A percentile compares a stretch with the other conserved stretches of the same genome.
Evolutionary conservation across 371 early-diverging fungal species (phyloP).

Genomic region (Fennellomyces sp.): DNA sequence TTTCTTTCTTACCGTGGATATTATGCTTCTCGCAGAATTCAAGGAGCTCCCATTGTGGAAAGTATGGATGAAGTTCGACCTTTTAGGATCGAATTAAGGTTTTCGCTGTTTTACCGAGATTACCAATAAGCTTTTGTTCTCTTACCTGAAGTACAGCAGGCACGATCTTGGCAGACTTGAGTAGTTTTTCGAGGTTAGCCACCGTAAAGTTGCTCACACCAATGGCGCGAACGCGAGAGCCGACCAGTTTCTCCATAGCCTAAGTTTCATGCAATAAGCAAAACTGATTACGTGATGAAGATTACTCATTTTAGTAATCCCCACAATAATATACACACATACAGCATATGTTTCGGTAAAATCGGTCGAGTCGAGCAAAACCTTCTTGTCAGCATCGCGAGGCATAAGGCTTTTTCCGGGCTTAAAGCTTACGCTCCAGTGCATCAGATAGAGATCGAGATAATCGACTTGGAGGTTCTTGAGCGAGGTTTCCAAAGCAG

Average conservation of each 20-base stretch:
- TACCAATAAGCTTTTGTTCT: background rate
- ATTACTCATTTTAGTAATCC: slow-evolving; percentile 6
- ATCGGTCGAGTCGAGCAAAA: slow-evolving; percentile 22
- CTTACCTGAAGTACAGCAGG: slow-evolving; percentile 69
- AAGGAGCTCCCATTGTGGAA: slow-evolving; percentile 73
- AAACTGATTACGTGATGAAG: slow-evolving; percentile 2
- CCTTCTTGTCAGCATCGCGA: slow-evolving; percentile 31
- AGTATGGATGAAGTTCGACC: slow-evolving; percentile 91
- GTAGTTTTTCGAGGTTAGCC: slow-evolving; percentile 49
- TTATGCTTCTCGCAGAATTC: slow-evolving; percentile 53
- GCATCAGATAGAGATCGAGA: slow-evolving; percentile 70
- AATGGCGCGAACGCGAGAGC: slow-evolving; percentile 57
- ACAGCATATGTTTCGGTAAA: slow-evolving; percentile 53
- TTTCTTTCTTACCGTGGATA: slow-evolving; percentile 25
- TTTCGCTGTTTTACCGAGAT: background rate
- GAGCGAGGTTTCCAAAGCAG: slow-evolving; percentile 55
- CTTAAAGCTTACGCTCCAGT: slow-evolving; percentile 44
- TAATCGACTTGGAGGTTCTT: slow-evolving; percentile 63
- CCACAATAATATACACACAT: slow-evolving; percentile 7
- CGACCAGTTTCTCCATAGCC: slow-evolving; percentile 66
- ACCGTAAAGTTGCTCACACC: slow-evolving; percentile 69
- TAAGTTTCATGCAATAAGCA: slow-evolving; percentile 4
- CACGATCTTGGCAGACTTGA: slow-evolving; percentile 50
- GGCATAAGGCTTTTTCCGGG: slow-evolving; percentile 20
- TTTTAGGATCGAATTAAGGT: background rate